Conservation (phyloP, 192 early-diverging fungal species). For the Backusella morwellensis region DNA sequence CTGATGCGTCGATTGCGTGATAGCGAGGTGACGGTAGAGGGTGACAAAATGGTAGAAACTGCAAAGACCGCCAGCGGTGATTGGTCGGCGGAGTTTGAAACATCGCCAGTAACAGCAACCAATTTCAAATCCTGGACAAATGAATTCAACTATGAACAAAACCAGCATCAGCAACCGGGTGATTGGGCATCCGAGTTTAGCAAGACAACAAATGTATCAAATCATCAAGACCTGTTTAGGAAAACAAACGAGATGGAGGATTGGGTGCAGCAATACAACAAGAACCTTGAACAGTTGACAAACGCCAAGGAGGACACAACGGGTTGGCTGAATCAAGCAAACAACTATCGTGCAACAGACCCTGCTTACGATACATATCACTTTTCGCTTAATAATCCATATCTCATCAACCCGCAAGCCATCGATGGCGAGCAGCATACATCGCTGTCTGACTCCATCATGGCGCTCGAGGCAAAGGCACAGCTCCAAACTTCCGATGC, state of each 20-base stretch:
- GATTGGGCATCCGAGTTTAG: constrained; percentile 20
- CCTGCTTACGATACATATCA: constrained; percentile 63
- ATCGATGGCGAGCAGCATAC: constrained; percentile 50
- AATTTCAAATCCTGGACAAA: constrained; percentile 8
- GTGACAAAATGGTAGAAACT: constrained; percentile 80
- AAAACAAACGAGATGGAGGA: constrained; percentile 54
- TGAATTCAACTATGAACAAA: constrained; percentile 24
- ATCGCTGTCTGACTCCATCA: constrained; percentile 81
- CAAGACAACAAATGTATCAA: constrained; percentile 15
- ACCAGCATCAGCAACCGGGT: not conserved
- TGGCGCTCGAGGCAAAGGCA: constrained; percentile 85
- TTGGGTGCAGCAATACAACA: constrained; percentile 68
- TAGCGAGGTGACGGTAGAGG: constrained; percentile 82
- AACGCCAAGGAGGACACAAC: constrained; percentile 63
- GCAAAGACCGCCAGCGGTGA: not conserved
- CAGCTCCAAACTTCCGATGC: constrained; percentile 79
- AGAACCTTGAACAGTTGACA: constrained; percentile 67
- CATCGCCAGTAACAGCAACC: not conserved
- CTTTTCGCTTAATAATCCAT: constrained; percentile 80
- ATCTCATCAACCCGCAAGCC: constrained; percentile 46
- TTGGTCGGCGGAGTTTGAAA: constrained; percentile 38
- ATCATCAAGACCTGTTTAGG: constrained; percentile 46
- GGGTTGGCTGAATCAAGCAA: constrained; percentile 54
- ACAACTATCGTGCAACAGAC: constrained; percentile 43
- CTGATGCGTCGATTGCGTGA: constrained; percentile 94